Conservation (phyloP, 495 filamentous ascomycete species). For the Tuber calosporum region DNA sequence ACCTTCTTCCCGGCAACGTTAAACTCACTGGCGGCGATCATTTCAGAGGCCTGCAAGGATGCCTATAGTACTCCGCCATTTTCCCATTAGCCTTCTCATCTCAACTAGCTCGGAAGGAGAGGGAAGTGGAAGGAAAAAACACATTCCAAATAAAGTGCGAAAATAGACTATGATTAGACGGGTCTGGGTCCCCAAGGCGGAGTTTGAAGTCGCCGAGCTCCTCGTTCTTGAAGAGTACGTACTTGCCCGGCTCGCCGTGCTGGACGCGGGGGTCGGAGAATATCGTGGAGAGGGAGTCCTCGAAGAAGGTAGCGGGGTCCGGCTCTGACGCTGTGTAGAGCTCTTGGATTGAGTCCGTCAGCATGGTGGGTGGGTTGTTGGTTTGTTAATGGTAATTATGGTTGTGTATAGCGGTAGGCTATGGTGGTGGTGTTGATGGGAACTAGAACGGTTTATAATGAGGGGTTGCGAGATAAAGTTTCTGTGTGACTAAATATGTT, state of each 20-base stretch:
- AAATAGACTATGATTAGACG: conserved; percentile 58
- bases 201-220: conserved; percentile 45
- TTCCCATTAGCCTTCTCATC: neutral
- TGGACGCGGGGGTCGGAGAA: conserved; percentile 68
- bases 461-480: neutral
- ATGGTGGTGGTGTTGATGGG: neutral
- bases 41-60: conserved; percentile 35
- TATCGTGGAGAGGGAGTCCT: conserved; percentile 56
- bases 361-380: conserved; percentile 10
- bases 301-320: conserved; percentile 29
- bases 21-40: conserved; percentile 31
- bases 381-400: neutral
- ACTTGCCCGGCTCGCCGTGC: conserved; percentile 64
- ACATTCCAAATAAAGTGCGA: conserved; percentile 80
- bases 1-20: conserved; percentile 44
- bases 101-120: neutral
- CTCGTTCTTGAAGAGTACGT: conserved; percentile 55
- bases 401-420: neutral
- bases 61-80: conserved; percentile 18
- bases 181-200: conserved; percentile 51
- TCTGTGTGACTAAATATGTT: neutral
- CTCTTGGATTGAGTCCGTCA: conserved; percentile 30
- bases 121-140: neutral
- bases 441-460: neutral
- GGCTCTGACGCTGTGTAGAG: conserved; percentile 14